Base-by-base conservation (phyloP, 352 stramenopile species). In the Phytophthora tubulina region DNA sequence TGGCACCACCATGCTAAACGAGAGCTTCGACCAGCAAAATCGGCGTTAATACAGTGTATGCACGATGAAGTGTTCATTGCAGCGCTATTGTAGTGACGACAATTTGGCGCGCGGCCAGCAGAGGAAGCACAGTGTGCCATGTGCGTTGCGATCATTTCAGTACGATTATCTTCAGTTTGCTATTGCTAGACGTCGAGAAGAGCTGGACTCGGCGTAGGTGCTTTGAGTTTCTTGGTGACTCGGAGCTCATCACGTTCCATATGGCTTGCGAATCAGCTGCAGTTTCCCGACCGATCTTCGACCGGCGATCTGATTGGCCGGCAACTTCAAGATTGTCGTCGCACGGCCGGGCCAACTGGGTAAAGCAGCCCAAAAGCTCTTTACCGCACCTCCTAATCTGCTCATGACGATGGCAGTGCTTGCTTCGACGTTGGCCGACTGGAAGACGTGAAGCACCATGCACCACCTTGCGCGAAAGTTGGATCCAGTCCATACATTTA, bases 201-300 rank as follows among this genome's bases (percentile, higher is more conserved):
- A 1, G 14, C 21, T 17, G 15, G 10, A 17, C n/a, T 27, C 21
- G 0, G 21, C 21, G 21, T 27, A 27, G 21, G 21, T 27, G 21
- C 21, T 27, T 27, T 2, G 21, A 27, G 21, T 27, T 27, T 27
- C 21, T 27, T 27, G 13, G 3, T 62, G 68, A 75, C 41, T 48
- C 55, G 55, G 17, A 45, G 55, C 54, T 55, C 62, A 67, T 76
- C 68, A 65, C 50, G 4, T 46, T 3, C 39, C 61, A 66, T 48
- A 58, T 73, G 66, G 33, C 17, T 33, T 17, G 36, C 45, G 17
- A n/a, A 68, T 50, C 41, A 55, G 49, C 45, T 57, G 51, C 32
- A 3, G 53, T 33, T 46, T 63, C 57, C 44, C 21, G 51, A 46
- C 27, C 31, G 51, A 67, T 69, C 36, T 46, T 39, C 11, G 14